Conservation (phyloP, 2,329 filamentous ascomycete species). For the Botrytis paeoniae region DNA sequence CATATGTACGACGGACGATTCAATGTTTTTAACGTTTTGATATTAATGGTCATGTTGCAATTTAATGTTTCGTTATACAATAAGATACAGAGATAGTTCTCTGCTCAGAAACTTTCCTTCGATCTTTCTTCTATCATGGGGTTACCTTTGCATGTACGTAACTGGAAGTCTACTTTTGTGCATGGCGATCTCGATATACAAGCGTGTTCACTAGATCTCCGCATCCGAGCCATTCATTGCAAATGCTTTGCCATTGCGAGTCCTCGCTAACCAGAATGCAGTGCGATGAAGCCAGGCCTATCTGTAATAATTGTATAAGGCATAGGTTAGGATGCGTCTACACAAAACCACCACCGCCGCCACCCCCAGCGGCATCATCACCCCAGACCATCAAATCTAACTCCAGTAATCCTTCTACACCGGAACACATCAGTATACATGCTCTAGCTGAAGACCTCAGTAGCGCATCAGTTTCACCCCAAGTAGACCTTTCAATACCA, state of each 20-base stretch:
- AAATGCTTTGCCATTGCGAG: neutral
- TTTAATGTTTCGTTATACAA: neutral
- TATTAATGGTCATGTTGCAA: neutral
- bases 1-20: neutral
- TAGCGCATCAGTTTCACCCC: conserved; percentile 2
- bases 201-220: neutral
- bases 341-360: conserved; percentile 12
- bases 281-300: conserved; percentile 25
- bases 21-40: neutral
- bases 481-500: conserved; percentile 6
- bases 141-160: neutral
- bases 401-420: conserved; percentile 2
- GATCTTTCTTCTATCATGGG: neutral
- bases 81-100: conserved; percentile 3
- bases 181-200: neutral
- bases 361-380: neutral
- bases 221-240: neutral
- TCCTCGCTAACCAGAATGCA: conserved; percentile 1
- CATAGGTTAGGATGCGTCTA: conserved; percentile 26
- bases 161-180: neutral
- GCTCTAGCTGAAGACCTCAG: conserved; percentile 10
- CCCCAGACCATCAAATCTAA: conserved; percentile 14
- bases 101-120: neutral
- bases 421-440: conserved; percentile 4
- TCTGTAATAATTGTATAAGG: conserved; percentile 25